These are phyloP conservation scores for Rhexocercosporidium sp. DNA, from an alignment of 2,329 filamentous ascomycete species.

Conservation along the genomic window DNA sequence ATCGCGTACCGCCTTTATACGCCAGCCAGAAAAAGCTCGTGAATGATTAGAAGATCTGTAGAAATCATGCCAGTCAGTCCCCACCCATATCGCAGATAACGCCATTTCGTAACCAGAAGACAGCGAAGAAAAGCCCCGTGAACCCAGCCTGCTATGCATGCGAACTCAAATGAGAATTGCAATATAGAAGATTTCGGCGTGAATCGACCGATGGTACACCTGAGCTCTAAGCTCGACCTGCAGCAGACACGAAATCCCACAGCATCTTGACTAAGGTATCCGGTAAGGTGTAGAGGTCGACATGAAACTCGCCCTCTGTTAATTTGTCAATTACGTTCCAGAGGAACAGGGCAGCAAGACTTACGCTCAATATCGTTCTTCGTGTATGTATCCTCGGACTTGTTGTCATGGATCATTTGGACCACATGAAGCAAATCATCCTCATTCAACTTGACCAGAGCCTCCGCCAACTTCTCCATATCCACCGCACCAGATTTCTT, in stretches of 20 bases:
- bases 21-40: conserved; percentile 13
- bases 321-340: conserved; percentile 15
- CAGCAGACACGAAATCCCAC: conserved; percentile 77
- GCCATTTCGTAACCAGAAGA: conserved; percentile 16
- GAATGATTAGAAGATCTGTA: conserved; percentile 8
- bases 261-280: conserved; percentile 89
- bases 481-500: conserved; percentile 68
- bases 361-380: conserved; percentile 95
- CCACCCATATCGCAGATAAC: conserved; percentile 13
- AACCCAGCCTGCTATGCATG: conserved; percentile 19
- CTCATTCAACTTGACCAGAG: conserved; percentile 84
- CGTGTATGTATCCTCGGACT: conserved; percentile 90
- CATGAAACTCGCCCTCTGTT: conserved; percentile 92
- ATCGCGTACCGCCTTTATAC: conserved; percentile 5
- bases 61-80: conserved; percentile 7
- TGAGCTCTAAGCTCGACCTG: conserved; percentile 6
- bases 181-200: conserved; percentile 7
- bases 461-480: conserved; percentile 96
- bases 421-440: conserved; percentile 95
- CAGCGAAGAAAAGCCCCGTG: conserved; percentile 13
- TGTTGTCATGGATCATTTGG: conserved; percentile 98
- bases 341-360: conserved; percentile 44
- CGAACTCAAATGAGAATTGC: conserved; percentile 13
- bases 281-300: conserved; percentile 96
- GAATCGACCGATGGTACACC: not conserved